Evolutionary conservation across 495 filamentous ascomycete genomes (phyloP).

Genomic region (Filosporella fistucella): DNA sequence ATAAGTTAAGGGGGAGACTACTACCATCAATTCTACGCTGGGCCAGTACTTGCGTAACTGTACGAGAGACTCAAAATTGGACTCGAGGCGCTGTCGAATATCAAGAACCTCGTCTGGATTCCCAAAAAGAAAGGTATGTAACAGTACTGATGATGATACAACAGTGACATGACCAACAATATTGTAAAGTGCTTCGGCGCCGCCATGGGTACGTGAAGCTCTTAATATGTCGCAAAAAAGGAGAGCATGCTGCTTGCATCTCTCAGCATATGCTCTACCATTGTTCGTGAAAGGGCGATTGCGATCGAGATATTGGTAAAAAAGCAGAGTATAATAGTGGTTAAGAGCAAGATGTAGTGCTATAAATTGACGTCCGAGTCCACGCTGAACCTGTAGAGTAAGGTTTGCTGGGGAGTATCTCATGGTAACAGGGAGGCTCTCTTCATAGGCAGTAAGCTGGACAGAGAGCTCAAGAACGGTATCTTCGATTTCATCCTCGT

Average conservation of each 20-base stretch:
- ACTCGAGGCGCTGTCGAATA: conserved; percentile 21
- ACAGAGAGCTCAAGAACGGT: conserved; percentile 11
- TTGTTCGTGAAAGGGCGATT: conserved; percentile 7
- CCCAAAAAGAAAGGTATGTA: conserved; percentile 30
- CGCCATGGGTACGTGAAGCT: conserved; percentile 10
- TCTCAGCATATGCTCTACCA: conserved; percentile 16
- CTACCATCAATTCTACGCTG: conserved; percentile 28
- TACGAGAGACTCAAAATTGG: conserved; percentile 26
- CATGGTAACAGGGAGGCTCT: conserved; percentile 4
- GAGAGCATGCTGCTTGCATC: conserved; percentile 27
- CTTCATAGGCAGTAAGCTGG: conserved; percentile 15
- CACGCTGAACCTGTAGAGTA: conserved; percentile 16
- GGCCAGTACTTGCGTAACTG: conserved; percentile 27
- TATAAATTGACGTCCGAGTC: conserved; percentile 24
- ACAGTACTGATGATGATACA: conserved; percentile 27
- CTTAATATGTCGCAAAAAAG: conserved; percentile 25
- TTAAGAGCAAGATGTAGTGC: conserved; percentile 29
- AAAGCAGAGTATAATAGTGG: conserved; percentile 28
- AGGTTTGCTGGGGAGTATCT: conserved; percentile 12
- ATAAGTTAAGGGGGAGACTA: neutral
- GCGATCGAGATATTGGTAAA: conserved; percentile 25
- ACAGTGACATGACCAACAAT: conserved; percentile 31
- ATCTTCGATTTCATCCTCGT: conserved; percentile 11
- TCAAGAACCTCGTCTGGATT: conserved; percentile 20
- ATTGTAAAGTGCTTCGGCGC: conserved; percentile 27